Conservation (phyloP, 129 eudicot species). For the Pittosporum tobira region DNA sequence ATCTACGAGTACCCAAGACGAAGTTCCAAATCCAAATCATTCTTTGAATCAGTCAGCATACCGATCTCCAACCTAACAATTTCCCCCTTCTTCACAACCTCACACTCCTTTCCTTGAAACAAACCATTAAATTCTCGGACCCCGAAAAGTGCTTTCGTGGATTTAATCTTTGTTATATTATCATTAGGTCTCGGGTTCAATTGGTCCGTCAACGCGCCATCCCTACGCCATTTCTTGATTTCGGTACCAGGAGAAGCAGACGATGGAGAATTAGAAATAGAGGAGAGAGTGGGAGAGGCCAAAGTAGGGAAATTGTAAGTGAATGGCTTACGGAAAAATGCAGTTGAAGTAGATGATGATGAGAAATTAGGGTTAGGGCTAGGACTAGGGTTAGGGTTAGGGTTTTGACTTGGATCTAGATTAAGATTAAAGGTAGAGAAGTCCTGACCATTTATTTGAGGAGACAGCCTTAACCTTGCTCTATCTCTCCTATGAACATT, state of each 20-base stretch:
- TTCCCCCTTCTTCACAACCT: conserved; percentile 17
- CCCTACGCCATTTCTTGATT: conserved; percentile 2
- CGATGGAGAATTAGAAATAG: conserved; percentile 1
- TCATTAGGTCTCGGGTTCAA: not conserved
- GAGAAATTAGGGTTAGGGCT: conserved; percentile 27
- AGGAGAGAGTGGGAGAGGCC: conserved; percentile 14
- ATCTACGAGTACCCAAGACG: conserved; percentile 51
- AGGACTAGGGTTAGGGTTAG: conserved; percentile 27
- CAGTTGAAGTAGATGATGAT: conserved; percentile 19
- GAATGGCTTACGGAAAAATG: conserved; percentile 12
- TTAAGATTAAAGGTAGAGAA: conserved; percentile 27
- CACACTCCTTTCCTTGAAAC: conserved; percentile 4
- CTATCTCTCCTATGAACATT: conserved; percentile 69
- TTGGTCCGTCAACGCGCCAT: not conserved
- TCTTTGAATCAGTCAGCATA: conserved; percentile 31
- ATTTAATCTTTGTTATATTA: conserved; percentile 19
- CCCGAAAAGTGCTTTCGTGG: conserved; percentile 21
- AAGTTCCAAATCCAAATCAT: conserved; percentile 71
- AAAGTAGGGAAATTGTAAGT: conserved; percentile 17
- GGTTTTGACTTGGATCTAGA: conserved; percentile 20
- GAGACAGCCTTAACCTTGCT: conserved; percentile 46
- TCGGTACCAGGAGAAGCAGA: not conserved
- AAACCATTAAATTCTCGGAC: conserved; percentile 18
- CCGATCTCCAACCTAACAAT: conserved; percentile 46
- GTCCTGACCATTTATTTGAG: conserved; percentile 25